These are phyloP conservation scores for Lactarius pseudohatsudake DNA, from an alignment of 768 basidiomycete genomes.

Conservation along the genomic window DNA sequence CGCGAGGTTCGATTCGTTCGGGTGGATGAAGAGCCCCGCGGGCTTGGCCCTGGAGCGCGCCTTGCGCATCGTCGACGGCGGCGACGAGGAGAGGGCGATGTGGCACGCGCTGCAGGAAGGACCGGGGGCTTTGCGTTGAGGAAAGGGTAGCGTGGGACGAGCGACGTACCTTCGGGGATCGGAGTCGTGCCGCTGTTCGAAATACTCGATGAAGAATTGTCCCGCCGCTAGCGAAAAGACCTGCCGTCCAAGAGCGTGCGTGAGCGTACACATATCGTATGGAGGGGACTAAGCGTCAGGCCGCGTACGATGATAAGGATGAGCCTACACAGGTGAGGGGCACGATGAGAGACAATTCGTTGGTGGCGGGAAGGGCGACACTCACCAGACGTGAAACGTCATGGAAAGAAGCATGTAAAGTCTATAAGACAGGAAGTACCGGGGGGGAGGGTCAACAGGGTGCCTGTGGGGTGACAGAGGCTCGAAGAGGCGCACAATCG, in stretches of 20 bases:
- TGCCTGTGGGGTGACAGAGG: background rate
- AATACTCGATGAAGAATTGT: constrained; percentile 57
- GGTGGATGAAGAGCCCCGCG: constrained; percentile 57
- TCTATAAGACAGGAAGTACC: constrained; percentile 36
- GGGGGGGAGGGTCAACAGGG: background rate
- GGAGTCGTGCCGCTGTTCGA: constrained; percentile 34
- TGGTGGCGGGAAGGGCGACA: constrained; percentile 11
- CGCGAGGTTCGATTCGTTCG: constrained; percentile 59
- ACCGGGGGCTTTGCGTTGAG: background rate
- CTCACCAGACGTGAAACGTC: constrained; percentile 70
- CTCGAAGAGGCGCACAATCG: constrained; percentile 51
- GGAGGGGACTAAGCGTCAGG: background rate
- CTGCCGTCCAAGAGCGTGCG: constrained; percentile 36
- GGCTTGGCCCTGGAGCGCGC: constrained; percentile 49
- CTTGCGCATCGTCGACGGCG: constrained; percentile 30
- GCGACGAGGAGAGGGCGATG: background rate
- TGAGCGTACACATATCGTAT: background rate
- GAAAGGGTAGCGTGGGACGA: too few relatives aligned
- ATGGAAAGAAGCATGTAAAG: constrained; percentile 74
- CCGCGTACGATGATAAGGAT: constrained; percentile 49
- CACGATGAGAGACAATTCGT: background rate
- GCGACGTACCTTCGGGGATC: constrained; percentile 18
- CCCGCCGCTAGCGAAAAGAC: constrained; percentile 54
- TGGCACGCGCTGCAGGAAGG: constrained; percentile 7
- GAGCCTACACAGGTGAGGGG: constrained; percentile 37